Evolutionary conservation across 768 basidiomycete species (phyloP).

Genomic region (Boletus rex-veris): DNA sequence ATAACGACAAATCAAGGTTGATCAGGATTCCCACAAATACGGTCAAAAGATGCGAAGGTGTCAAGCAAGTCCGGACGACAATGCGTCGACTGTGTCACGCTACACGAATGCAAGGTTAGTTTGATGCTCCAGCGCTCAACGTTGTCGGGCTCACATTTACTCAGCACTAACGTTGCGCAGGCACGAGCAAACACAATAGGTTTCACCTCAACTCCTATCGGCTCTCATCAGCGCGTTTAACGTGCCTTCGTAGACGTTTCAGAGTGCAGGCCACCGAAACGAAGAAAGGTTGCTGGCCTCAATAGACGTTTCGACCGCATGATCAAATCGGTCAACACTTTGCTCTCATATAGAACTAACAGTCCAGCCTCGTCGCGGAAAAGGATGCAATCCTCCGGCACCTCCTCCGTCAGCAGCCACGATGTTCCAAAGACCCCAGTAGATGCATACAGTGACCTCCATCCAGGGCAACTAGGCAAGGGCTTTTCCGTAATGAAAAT

Average conservation of each 20-base stretch:
- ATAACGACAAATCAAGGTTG: slow-evolving; percentile 1
- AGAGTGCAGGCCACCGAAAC: slow-evolving; percentile 36
- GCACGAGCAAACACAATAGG: slow-evolving; percentile 11
- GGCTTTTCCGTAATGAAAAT: slow-evolving; percentile 45
- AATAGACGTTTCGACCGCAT: slow-evolving; percentile 67
- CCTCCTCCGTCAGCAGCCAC: slow-evolving; percentile 43
- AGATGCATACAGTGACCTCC: slow-evolving; percentile 36
- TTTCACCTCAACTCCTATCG: slow-evolving; percentile 2
- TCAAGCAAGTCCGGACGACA: slow-evolving; percentile 1
- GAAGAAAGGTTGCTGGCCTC: slow-evolving; percentile 45
- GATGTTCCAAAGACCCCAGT: slow-evolving; percentile 40
- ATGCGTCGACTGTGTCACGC: slow-evolving; percentile 12
- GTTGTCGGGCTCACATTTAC: background rate
- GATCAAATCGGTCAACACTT: slow-evolving; percentile 55
- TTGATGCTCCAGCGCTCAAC: background rate
- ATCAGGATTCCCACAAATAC: background rate
- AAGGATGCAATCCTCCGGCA: slow-evolving; percentile 39
- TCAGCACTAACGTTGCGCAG: background rate
- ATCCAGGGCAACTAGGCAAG: slow-evolving; percentile 35
- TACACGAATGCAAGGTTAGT: slow-evolving; percentile 11
- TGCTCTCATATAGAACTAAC: slow-evolving; percentile 23
- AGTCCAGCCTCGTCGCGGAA: slow-evolving; percentile 26
- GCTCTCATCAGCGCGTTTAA: background rate
- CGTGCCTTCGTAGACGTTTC: slow-evolving; percentile 3
- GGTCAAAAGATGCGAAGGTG: background rate